Evolutionary conservation across 176 grass and related monocot genomes (phyloP), one percentile per base, ranked within the genome.

Genomic region (Oryza glaberrima): DNA sequence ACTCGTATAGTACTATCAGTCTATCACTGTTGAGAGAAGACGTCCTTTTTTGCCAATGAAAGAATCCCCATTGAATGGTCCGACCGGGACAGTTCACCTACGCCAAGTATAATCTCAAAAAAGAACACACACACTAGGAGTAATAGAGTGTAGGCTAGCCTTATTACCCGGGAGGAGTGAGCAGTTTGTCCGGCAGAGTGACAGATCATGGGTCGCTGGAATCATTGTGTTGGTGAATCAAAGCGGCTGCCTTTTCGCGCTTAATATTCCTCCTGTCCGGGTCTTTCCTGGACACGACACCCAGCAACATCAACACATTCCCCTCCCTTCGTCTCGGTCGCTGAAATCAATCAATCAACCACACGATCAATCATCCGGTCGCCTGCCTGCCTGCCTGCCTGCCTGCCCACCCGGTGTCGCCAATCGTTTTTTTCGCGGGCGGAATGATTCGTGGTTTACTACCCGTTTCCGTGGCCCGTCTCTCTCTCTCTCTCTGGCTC

Each of bases 221-320:
- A 48, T 65, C 72, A 38, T 45, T 36, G 83, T 32, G 44, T 20
- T 5, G 67, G 48, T 12, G 36, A 60, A 73, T 45, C 58, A 67
- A 73, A 76, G 60, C 71, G 1, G 36, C 12, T 12, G 19, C 54
- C 54, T 38, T 32, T 16, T 67, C 5, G 7, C 13, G 26, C 73
- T 56, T 86, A 86, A 86, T 86, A 82, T 90, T 90, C 88, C 79
- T 86, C 45, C 73, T 82, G 88, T 73, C 88, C 47, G 56, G 79
- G 60, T 34, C 73, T 78, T 86, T 52, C 16, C 16, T 70, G 78
- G 83, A 58, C 54, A 58, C 17, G 58, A 63, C 56, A 10, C 58
- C 67, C 83, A 72, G 56, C 26, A 77, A 82, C 83, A 78, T 61
- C 78, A 82, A 1, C 79, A 67, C 34, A 82, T 77, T 52, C 72